Percentiles rank a stretch among this genome's conserved stretches.
Evolutionary conservation across 257 asterid species (phyloP).

Genomic region (Leptodermis oblonga): DNA sequence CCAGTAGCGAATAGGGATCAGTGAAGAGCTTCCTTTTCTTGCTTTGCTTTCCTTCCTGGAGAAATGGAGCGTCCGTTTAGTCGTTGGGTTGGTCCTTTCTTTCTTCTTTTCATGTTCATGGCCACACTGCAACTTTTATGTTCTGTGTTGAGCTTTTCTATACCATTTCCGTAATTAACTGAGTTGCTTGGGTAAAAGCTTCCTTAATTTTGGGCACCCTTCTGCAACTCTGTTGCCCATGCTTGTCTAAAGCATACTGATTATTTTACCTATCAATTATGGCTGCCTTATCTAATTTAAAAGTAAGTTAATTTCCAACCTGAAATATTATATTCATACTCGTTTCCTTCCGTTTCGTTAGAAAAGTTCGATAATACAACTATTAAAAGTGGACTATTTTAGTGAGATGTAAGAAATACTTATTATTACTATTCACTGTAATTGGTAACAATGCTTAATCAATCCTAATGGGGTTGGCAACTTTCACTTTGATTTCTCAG

Average conservation of each 20-base stretch:
- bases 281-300: background rate
- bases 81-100: background rate
- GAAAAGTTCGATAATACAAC: too few relatives aligned
- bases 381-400: too few relatives aligned
- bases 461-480: too few relatives aligned
- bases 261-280: slow-evolving; percentile 9
- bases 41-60: background rate
- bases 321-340: too few relatives aligned
- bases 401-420: too few relatives aligned
- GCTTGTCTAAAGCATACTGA: slow-evolving; percentile 14
- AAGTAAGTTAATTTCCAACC: too few relatives aligned
- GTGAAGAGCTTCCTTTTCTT: slow-evolving; percentile 1
- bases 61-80: background rate
- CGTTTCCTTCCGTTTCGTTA: too few relatives aligned
- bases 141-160: slow-evolving; percentile 13
- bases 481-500: too few relatives aligned
- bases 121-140: background rate
- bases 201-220: slow-evolving; percentile 28
- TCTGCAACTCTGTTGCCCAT: background rate
- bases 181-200: slow-evolving; percentile 22
- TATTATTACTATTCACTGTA: too few relatives aligned
- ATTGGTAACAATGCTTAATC: too few relatives aligned
- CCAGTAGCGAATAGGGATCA: background rate
- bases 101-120: slow-evolving; percentile 8
- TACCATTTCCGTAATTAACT: slow-evolving; percentile 29